Conservation (phyloP, 2,329 filamentous ascomycete species). For the Colletotrichum chlorophyti region DNA sequence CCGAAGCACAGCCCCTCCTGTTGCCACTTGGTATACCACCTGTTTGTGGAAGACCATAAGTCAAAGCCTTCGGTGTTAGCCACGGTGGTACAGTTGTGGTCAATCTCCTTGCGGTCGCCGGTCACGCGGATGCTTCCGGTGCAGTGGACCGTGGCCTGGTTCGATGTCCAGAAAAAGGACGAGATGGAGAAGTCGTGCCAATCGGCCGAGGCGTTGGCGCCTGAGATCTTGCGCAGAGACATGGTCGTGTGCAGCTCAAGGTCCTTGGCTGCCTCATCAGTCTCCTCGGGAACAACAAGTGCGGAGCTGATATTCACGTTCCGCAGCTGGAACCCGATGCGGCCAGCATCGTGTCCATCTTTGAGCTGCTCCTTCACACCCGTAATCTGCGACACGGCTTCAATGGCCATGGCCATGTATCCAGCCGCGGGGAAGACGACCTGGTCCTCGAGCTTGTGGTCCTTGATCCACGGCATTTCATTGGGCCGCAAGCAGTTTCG, state of each 20-base stretch:
- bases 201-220: conserved; percentile 31
- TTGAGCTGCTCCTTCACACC: background rate
- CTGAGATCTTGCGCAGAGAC: conserved; percentile 31
- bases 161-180: conserved; percentile 32
- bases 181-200: conserved; percentile 41
- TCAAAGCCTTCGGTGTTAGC: background rate
- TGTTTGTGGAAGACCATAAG: no score
- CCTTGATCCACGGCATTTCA: background rate
- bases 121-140: background rate
- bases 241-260: no score
- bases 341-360: conserved; percentile 12
- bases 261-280: no score
- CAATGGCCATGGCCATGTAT: background rate
- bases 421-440: background rate
- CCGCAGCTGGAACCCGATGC: conserved; percentile 36
- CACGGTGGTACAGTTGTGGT: background rate
- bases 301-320: conserved; percentile 38
- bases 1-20: background rate
- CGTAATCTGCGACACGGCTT: no score
- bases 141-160: background rate
- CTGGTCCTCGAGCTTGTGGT: background rate
- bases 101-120: background rate
- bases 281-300: conserved; percentile 37
- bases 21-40: background rate
- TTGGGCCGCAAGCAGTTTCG: background rate